Evolutionary conservation across 169 alveolate genomes (phyloP).

Genomic region (Plasmodium knowlesi): DNA sequence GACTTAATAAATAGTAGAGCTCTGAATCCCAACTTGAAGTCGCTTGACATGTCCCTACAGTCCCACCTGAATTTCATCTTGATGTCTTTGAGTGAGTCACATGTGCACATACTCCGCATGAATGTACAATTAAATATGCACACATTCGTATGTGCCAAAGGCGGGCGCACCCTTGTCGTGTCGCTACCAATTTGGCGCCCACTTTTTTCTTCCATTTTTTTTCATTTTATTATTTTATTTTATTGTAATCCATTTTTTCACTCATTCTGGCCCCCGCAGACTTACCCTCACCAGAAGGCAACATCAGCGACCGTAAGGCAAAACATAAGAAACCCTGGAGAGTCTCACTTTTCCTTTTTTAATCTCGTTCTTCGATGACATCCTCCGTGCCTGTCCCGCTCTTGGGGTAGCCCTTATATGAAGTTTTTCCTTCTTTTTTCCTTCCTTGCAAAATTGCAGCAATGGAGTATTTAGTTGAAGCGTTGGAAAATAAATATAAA

Average conservation of each 20-base stretch:
- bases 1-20: conserved; percentile 48
- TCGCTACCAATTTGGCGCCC: no score
- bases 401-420: neutral
- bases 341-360: neutral
- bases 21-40: conserved; percentile 31
- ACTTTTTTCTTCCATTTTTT: neutral
- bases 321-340: neutral
- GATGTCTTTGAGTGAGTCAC: conserved; percentile 55
- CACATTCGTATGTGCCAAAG: neutral
- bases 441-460: conserved; percentile 23
- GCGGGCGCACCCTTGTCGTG: neutral
- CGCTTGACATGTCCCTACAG: conserved; percentile 42
- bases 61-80: conserved; percentile 61
- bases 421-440: neutral
- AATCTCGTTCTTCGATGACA: neutral
- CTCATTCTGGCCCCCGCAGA: neutral
- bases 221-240: no score
- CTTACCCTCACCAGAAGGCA: neutral
- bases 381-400: neutral
- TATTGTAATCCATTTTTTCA: neutral
- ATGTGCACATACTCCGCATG: neutral
- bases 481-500: conserved; percentile 63
- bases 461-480: conserved; percentile 69
- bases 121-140: neutral
- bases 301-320: neutral